These are phyloP conservation scores for Kurtzmaniella quercitrusa DNA, from an alignment of 1,139 yeast genomes.

Conservation along the genomic window DNA sequence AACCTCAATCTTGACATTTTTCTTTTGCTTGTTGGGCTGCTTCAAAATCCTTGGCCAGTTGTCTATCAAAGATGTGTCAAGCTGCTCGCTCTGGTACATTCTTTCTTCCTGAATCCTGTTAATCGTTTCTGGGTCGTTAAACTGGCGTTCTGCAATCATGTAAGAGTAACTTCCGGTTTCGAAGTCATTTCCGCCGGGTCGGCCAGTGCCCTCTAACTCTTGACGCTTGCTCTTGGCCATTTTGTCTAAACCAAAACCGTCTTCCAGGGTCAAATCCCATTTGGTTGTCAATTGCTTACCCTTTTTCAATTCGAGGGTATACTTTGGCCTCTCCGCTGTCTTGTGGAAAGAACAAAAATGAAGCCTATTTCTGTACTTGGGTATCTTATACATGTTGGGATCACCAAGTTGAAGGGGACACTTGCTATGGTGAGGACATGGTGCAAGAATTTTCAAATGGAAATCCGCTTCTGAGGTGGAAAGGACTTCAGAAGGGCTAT, in stretches of 20 bases:
- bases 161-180: slow-evolving; percentile 79
- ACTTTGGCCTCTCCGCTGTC: slow-evolving; percentile 72
- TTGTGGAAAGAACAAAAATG: slow-evolving; percentile 77
- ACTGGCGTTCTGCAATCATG: slow-evolving; percentile 62
- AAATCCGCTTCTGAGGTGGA: slow-evolving; percentile 31
- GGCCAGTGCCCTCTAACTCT: slow-evolving; percentile 57
- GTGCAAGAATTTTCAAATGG: slow-evolving; percentile 69
- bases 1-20: slow-evolving; percentile 75
- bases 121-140: slow-evolving; percentile 29
- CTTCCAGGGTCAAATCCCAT: slow-evolving; percentile 60
- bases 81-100: slow-evolving; percentile 18
- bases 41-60: slow-evolving; percentile 74
- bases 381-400: slow-evolving; percentile 60
- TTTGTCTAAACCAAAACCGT: slow-evolving; percentile 45
- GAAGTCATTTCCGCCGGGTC: slow-evolving; percentile 67
- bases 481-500: too few species aligned
- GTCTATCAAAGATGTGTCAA: slow-evolving; percentile 26
- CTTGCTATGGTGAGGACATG: slow-evolving; percentile 83
- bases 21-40: slow-evolving; percentile 73
- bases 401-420: slow-evolving; percentile 85
- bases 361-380: slow-evolving; percentile 57
- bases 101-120: slow-evolving; percentile 32
- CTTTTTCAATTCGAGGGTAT: slow-evolving; percentile 72
- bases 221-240: slow-evolving; percentile 23
- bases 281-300: slow-evolving; percentile 70